Evolutionary conservation across 148 eudicot genomes (phyloP).

Genomic region (Suaeda aralocaspica): DNA sequence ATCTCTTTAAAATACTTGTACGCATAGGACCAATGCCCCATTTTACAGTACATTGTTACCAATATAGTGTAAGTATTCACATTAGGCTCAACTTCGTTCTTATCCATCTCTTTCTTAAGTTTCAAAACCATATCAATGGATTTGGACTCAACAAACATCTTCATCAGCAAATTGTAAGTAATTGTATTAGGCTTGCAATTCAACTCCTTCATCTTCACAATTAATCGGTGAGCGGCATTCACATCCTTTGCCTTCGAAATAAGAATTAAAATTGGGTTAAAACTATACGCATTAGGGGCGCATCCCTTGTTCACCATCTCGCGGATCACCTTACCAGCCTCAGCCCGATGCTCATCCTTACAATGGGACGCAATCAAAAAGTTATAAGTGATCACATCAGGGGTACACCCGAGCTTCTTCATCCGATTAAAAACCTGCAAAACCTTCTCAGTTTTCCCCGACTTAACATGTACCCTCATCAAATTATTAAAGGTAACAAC

Average conservation of each 20-base stretch:
- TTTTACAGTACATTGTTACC: conserved; percentile 63
- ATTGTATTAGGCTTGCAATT: conserved; percentile 61
- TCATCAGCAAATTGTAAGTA: conserved; percentile 74
- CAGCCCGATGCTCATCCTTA: conserved; percentile 64
- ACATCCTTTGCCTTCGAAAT: conserved; percentile 57
- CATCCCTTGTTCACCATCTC: conserved; percentile 64
- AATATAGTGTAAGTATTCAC: conserved; percentile 65
- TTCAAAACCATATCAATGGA: conserved; percentile 91
- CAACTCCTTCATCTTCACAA: conserved; percentile 72
- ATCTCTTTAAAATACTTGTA: conserved; percentile 73
- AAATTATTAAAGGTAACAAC: conserved; percentile 73
- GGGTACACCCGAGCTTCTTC: conserved; percentile 58
- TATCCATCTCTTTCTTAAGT: conserved; percentile 89
- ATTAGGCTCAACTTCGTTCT: conserved; percentile 62
- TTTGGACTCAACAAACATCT: conserved; percentile 73
- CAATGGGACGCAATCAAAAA: conserved; percentile 75
- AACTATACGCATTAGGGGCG: conserved; percentile 52
- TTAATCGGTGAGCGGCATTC: conserved; percentile 69
- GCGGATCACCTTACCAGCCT: conserved; percentile 67
- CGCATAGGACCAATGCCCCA: conserved; percentile 97
- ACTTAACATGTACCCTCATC: conserved; percentile 86
- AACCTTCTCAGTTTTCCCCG: conserved; percentile 66
- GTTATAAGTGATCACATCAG: conserved; percentile 71
- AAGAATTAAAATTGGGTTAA: conserved; percentile 63
- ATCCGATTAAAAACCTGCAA: conserved; percentile 85